These are phyloP conservation scores for Powellomyces hirtus DNA, from an alignment of 192 early-diverging fungal species.

Conservation along the genomic window DNA sequence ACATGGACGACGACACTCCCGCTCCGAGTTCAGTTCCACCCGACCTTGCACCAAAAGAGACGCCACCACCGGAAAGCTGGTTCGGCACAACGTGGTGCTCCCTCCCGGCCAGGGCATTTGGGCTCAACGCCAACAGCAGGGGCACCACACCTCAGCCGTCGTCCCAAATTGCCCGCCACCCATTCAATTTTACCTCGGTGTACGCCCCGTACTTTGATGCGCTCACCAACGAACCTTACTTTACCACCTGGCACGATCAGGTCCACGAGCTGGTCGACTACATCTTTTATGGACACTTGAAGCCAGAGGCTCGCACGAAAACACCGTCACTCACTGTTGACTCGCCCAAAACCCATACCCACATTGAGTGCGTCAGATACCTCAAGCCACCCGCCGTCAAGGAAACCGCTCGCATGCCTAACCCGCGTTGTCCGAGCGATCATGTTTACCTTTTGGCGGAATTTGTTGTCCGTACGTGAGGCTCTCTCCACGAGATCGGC, in stretches of 20 bases:
- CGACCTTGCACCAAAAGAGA: too few species aligned
- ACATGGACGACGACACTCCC: too few species aligned
- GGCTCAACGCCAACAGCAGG: too few species aligned
- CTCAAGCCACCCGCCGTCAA: slow-evolving; percentile 3
- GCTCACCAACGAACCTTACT: not conserved
- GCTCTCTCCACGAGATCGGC: too few species aligned
- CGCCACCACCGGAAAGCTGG: too few species aligned
- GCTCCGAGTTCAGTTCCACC: too few species aligned
- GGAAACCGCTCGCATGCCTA: slow-evolving; percentile 3
- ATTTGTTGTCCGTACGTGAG: too few species aligned
- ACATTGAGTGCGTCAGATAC: slow-evolving; percentile 18
- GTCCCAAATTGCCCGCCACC: not conserved
- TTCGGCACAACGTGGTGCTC: too few species aligned
- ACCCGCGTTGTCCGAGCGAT: slow-evolving; percentile 19
- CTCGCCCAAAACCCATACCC: not conserved
- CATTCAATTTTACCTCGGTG: slow-evolving; percentile 14
- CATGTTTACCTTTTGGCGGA: slow-evolving; percentile 21
- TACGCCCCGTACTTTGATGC: slow-evolving; percentile 26
- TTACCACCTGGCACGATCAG: slow-evolving; percentile 21
- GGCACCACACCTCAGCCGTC: not conserved
- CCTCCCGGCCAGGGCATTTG: too few species aligned
- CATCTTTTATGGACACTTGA: slow-evolving; percentile 11
- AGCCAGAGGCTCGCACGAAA: not conserved
- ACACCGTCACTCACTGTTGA: not conserved
- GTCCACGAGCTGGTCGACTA: slow-evolving; percentile 21